Evolutionary conservation across 768 basidiomycete species (phyloP).

Genomic region (Kwoniella europaea): DNA sequence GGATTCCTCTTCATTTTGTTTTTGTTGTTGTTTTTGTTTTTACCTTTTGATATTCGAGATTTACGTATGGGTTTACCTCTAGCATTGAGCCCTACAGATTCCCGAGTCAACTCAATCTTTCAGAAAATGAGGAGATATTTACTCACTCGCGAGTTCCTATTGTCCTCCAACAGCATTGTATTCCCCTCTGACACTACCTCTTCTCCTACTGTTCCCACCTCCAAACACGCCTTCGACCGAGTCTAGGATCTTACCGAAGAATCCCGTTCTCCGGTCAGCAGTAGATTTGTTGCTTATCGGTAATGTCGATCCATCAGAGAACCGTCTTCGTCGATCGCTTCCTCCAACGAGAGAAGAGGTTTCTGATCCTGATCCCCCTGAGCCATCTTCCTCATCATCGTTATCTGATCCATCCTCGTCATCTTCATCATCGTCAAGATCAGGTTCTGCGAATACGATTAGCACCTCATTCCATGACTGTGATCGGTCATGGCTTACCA

Average conservation of each 20-base stretch:
- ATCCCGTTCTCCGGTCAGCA: constrained; percentile 22
- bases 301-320: constrained; percentile 33
- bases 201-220: constrained; percentile 17
- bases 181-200: constrained; percentile 32
- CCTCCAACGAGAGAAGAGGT: constrained; percentile 33
- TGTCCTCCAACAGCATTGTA: constrained; percentile 47
- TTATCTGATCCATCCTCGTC: constrained; percentile 35
- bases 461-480: neutral
- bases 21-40: neutral
- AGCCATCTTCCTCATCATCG: constrained; percentile 41
- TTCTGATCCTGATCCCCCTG: constrained; percentile 34
- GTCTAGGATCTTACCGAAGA: constrained; percentile 17
- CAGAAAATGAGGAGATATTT: neutral
- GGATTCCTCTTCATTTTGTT: neutral
- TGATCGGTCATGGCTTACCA: constrained; percentile 22
- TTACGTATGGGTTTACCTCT: constrained; percentile 23
- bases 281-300: constrained; percentile 41
- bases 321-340: constrained; percentile 20
- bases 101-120: constrained; percentile 10
- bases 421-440: constrained; percentile 46
- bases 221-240: constrained; percentile 26
- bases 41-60: neutral
- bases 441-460: constrained; percentile 25
- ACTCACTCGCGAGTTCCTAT: constrained; percentile 58
- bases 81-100: constrained; percentile 34